Conservation (phyloP, 2,329 filamentous ascomycete genomes). For the Echinosphaeria canescens region DNA sequence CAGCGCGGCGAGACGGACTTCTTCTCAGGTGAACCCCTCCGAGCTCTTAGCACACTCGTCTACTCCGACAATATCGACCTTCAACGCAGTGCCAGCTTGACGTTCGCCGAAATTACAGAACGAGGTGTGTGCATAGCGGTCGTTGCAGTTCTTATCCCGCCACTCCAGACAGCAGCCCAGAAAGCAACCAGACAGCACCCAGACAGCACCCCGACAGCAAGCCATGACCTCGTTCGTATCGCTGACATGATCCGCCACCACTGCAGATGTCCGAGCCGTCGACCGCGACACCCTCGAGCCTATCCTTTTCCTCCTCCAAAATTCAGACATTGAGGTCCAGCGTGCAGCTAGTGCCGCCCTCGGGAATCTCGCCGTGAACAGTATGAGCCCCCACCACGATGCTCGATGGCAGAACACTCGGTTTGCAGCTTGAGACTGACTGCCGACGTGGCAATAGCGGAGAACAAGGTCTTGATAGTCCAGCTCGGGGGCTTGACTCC, state of each 20-base stretch:
- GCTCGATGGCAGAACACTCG: too few relatives aligned
- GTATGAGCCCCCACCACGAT: constrained; percentile 33
- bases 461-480: constrained; percentile 96
- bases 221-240: too few relatives aligned
- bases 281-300: constrained; percentile 88
- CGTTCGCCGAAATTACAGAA: constrained; percentile 97
- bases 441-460: constrained; percentile 43
- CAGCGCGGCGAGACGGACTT: constrained; percentile 95
- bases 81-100: constrained; percentile 90
- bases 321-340: constrained; percentile 91
- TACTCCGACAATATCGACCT: constrained; percentile 98
- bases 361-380: constrained; percentile 92
- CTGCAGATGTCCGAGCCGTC: constrained; percentile 90
- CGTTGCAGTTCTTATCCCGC: too few relatives aligned
- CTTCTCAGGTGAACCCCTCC: constrained; percentile 87
- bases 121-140: constrained; percentile 55
- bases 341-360: constrained; percentile 87
- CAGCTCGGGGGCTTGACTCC: constrained; percentile 75
- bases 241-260: too few relatives aligned
- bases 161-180: neutral
- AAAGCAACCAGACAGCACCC: too few relatives aligned
- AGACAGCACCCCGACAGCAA: too few relatives aligned
- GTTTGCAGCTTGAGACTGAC: too few relatives aligned
- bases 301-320: constrained; percentile 87
- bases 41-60: constrained; percentile 83